Percentiles rank a stretch among this genome's conserved stretches.
Evolutionary conservation across 805 yeast species (phyloP).

Genomic region (Komagataella ulmi): DNA sequence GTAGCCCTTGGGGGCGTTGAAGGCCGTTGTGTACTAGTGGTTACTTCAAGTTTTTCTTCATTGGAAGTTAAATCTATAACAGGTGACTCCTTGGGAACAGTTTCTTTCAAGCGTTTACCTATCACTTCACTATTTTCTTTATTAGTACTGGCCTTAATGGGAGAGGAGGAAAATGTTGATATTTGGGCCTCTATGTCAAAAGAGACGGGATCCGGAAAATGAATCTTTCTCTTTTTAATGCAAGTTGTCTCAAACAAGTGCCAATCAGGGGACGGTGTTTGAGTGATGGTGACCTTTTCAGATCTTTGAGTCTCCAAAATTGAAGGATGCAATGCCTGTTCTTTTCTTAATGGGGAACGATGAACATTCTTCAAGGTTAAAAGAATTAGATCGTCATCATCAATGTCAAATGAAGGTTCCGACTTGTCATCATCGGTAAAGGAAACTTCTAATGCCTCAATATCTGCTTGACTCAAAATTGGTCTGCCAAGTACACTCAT

Average conservation of each 20-base stretch:
- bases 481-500: not conserved
- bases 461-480: not conserved
- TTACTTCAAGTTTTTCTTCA: not conserved
- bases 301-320: not conserved
- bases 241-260: not conserved
- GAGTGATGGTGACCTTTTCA: not conserved
- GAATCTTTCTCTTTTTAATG: not conserved
- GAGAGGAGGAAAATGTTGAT: not conserved
- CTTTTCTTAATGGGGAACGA: not conserved
- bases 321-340: not conserved
- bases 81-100: not conserved
- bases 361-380: not conserved
- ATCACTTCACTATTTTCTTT: too few species aligned
- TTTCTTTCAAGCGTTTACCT: not conserved
- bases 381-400: not conserved
- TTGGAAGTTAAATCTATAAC: not conserved
- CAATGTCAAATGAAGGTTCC: not conserved
- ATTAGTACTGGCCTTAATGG: not conserved
- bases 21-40: not conserved
- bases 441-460: not conserved
- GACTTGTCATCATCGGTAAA: not conserved
- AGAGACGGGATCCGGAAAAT: not conserved
- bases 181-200: not conserved
- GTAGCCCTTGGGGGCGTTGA: not conserved
- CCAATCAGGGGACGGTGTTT: not conserved